Percentiles rank a stretch among this genome's conserved stretches.
Conservation (phyloP, 352 stramenopile genomes). For the Pythium rishiriense region DNA sequence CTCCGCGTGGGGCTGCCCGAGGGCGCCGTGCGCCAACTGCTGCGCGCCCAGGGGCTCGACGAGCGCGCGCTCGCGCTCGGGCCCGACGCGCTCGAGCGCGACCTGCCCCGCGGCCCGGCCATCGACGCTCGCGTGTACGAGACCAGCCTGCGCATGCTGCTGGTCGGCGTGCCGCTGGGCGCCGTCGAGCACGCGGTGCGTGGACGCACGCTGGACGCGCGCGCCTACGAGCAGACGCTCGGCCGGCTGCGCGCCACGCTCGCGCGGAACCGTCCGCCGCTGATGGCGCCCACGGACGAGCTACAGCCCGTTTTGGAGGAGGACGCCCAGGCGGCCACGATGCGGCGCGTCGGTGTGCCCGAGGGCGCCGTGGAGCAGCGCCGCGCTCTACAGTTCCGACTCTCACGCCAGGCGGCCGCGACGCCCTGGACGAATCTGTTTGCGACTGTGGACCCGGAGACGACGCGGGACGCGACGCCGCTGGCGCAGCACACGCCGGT, state of each 20-base stretch:
- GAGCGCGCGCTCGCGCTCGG: slow-evolving; percentile 17
- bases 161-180: slow-evolving; percentile 18
- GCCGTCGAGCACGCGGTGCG: slow-evolving; percentile 12
- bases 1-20: slow-evolving; percentile 18
- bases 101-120: not conserved
- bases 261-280: not conserved
- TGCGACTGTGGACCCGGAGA: not conserved
- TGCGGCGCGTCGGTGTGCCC: slow-evolving; percentile 12
- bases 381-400: not conserved
- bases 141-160: slow-evolving; percentile 23
- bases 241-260: slow-evolving; percentile 14
- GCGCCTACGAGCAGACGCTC: slow-evolving; percentile 23
- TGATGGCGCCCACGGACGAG: not conserved
- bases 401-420: not conserved
- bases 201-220: slow-evolving; percentile 4
- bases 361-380: slow-evolving; percentile 11
- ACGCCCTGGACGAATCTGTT: slow-evolving; percentile 16
- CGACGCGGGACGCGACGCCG: not conserved
- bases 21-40: slow-evolving; percentile 15
- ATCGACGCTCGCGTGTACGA: slow-evolving; percentile 19
- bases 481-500: slow-evolving; percentile 6
- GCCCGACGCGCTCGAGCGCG: slow-evolving; percentile 2
- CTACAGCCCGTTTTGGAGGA: not conserved
- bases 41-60: slow-evolving; percentile 18
- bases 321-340: not conserved